These are phyloP conservation scores for Ogataea henricii DNA, from an alignment of 805 yeast genomes.

Conservation along the genomic window DNA sequence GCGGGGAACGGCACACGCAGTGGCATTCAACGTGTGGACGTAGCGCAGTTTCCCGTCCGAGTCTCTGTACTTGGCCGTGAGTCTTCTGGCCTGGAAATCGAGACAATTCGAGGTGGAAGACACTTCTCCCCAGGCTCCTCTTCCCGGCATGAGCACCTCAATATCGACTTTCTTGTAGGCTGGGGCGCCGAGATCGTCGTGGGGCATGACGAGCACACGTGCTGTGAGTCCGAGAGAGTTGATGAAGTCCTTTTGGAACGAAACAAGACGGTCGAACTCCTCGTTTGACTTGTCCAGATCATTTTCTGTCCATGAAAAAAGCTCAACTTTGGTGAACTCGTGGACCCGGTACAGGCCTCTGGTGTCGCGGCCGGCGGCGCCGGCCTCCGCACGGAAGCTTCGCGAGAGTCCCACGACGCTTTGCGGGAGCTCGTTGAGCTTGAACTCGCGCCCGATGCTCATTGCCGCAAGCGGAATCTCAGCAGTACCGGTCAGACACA, in stretches of 20 bases:
- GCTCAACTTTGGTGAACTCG: constrained; percentile 93
- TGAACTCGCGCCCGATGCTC: constrained; percentile 48
- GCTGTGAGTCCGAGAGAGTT: constrained; percentile 73
- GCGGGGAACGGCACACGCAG: constrained; percentile 94
- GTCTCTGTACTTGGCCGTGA: constrained; percentile 61
- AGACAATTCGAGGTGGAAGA: constrained; percentile 90
- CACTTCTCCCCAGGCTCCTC: constrained; percentile 89
- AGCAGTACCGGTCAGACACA: constrained; percentile 89
- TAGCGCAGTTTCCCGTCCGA: constrained; percentile 41
- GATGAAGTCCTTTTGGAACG: constrained; percentile 66
- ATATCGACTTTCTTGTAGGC: constrained; percentile 90
- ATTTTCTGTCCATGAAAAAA: constrained; percentile 71
- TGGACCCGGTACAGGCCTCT: constrained; percentile 92
- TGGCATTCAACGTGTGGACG: constrained; percentile 89
- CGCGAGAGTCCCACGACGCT: constrained; percentile 80
- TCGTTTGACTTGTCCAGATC: constrained; percentile 36
- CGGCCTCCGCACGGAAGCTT: constrained; percentile 94
- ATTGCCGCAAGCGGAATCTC: constrained; percentile 91
- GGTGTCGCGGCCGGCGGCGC: constrained; percentile 91
- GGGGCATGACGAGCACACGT: constrained; percentile 84
- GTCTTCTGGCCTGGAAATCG: constrained; percentile 85
- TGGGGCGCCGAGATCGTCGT: constrained; percentile 89
- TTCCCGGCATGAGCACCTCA: constrained; percentile 98
- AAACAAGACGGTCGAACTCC: constrained; percentile 60
- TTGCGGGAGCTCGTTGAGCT: constrained; percentile 45